phyloP scores from a whole-genome alignment of 495 filamentous ascomycete species.

The Aspergillus diversus region DNA sequence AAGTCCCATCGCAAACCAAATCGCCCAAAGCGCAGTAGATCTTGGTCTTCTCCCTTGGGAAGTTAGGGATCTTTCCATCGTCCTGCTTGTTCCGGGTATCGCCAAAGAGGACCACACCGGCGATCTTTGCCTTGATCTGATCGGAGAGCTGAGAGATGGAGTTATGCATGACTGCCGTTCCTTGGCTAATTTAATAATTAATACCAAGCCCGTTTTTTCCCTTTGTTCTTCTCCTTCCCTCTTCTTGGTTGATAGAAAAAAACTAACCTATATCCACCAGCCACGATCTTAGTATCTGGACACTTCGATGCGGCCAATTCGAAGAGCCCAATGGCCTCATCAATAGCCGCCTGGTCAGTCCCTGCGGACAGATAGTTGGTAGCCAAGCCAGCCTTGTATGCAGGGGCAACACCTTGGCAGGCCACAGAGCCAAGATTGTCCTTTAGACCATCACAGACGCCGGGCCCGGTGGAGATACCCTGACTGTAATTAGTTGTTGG shows the following conservation, averaged over 20 bases:
- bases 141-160: conserved; percentile 44
- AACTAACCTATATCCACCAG: not conserved
- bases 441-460: not conserved
- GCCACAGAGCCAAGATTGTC: not conserved
- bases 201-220: no score
- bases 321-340: not conserved
- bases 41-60: conserved; percentile 43
- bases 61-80: conserved; percentile 48
- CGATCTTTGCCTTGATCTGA: conserved; percentile 47
- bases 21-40: conserved; percentile 57
- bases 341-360: not conserved
- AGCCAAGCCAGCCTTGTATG: not conserved
- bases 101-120: conserved; percentile 56
- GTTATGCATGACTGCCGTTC: conserved; percentile 55
- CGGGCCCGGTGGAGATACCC: not conserved
- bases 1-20: conserved; percentile 52
- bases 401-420: not conserved
- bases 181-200: conserved; percentile 39
- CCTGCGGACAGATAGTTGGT: not conserved
- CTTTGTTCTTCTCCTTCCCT: no score
- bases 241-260: no score
- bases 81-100: conserved; percentile 60
- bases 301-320: not conserved
- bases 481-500: not conserved
- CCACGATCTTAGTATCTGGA: not conserved